phyloP scores from a whole-genome alignment of 179 eudicot genomes.

The Heliamphora ciliata region DNA sequence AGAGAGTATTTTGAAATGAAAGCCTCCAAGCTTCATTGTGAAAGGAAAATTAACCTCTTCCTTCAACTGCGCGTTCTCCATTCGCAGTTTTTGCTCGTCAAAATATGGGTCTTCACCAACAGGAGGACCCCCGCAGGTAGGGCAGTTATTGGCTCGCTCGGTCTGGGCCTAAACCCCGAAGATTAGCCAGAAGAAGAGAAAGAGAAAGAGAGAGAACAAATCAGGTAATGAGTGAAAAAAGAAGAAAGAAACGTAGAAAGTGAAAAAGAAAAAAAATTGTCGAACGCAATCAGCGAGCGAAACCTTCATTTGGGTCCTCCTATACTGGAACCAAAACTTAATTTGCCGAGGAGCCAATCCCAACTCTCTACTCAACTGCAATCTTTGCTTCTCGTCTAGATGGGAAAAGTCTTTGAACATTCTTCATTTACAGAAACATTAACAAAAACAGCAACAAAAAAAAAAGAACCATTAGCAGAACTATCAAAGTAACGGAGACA shows the following conservation, averaged over 20 bases:
- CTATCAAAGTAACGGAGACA: too few relatives aligned
- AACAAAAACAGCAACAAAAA: background rate
- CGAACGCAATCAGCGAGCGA: too few relatives aligned
- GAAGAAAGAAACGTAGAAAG: background rate
- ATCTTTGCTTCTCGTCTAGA: conserved; percentile 52
- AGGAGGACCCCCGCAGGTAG: conserved; percentile 64
- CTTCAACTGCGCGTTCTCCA: conserved; percentile 54
- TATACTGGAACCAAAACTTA: conserved; percentile 51
- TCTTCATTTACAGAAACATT: conserved; percentile 18
- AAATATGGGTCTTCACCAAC: conserved; percentile 29
- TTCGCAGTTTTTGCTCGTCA: conserved; percentile 40
- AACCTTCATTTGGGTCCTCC: conserved; percentile 60
- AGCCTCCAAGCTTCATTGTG: too few relatives aligned
- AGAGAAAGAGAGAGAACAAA: background rate
- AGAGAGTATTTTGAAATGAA: too few relatives aligned
- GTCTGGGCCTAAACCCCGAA: background rate
- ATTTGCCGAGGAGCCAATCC: conserved; percentile 47
- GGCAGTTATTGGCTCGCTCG: conserved; percentile 25
- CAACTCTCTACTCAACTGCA: conserved; percentile 43
- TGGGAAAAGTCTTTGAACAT: conserved; percentile 48
- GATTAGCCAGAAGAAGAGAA: too few relatives aligned
- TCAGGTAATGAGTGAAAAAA: background rate
- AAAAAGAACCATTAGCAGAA: too few relatives aligned
- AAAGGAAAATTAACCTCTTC: conserved; percentile 36
- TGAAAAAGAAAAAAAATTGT: background rate